A percentile compares a stretch with the other conserved stretches of the same genome.
Evolutionary conservation across 768 basidiomycete genomes (phyloP).

Genomic region (Ephemerocybe angulata): DNA sequence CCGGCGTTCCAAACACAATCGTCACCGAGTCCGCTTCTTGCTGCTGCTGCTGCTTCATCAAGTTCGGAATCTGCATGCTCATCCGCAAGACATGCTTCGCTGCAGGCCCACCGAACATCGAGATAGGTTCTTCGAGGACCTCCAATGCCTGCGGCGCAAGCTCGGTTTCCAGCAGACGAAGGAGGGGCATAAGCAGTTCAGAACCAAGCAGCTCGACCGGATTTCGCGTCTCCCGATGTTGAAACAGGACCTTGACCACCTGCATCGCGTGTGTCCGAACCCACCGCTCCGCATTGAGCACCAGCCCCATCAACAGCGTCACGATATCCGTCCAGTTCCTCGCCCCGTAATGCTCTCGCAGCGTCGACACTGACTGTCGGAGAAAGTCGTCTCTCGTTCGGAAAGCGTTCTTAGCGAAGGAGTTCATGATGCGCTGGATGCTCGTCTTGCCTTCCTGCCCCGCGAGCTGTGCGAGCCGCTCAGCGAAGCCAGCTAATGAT

Average conservation of each 20-base stretch:
- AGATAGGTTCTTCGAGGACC: slow-evolving; percentile 89
- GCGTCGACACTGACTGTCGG: slow-evolving; percentile 78
- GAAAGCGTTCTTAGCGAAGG: slow-evolving; percentile 84
- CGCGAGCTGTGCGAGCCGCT: slow-evolving; percentile 69
- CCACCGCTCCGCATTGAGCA: slow-evolving; percentile 82
- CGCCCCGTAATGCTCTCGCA: slow-evolving; percentile 80
- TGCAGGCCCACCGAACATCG: slow-evolving; percentile 69
- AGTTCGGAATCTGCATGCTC: slow-evolving; percentile 70
- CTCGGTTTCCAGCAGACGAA: slow-evolving; percentile 85
- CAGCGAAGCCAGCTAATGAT: slow-evolving; percentile 64
- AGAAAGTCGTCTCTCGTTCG: slow-evolving; percentile 92
- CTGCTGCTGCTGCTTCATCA: slow-evolving; percentile 31
- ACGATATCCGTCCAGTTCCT: slow-evolving; percentile 79
- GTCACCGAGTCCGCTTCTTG: slow-evolving; percentile 52
- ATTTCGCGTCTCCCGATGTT: slow-evolving; percentile 75
- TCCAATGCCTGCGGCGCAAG: slow-evolving; percentile 83
- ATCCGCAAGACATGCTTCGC: slow-evolving; percentile 88
- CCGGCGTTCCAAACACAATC: slow-evolving; percentile 77
- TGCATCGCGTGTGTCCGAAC: slow-evolving; percentile 80
- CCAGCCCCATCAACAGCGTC: slow-evolving; percentile 80
- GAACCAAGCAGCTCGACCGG: slow-evolving; percentile 74
- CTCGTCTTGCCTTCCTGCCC: slow-evolving; percentile 68
- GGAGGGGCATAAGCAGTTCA: slow-evolving; percentile 86
- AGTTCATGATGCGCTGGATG: slow-evolving; percentile 84
- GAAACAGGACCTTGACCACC: slow-evolving; percentile 84